These are phyloP conservation scores for Auriscalpium microsporum DNA, from an alignment of 768 basidiomycete species.

Conservation along the genomic window DNA sequence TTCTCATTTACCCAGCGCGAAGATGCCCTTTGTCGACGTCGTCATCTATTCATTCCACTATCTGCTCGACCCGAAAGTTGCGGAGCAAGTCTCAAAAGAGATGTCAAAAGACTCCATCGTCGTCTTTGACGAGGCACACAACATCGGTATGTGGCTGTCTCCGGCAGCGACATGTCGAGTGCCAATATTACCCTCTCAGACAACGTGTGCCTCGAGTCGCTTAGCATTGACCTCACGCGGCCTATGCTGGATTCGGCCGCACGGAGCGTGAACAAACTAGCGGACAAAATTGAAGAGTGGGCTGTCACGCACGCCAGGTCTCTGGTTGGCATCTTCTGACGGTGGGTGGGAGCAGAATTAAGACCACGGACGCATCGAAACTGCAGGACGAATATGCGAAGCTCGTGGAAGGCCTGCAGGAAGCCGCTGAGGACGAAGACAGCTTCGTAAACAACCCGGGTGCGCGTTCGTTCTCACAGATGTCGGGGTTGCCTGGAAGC, in stretches of 20 bases:
- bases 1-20: background rate
- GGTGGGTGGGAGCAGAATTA: slow-evolving; percentile 52
- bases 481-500: background rate
- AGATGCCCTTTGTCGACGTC: slow-evolving; percentile 95
- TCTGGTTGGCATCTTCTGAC: background rate
- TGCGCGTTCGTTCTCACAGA: slow-evolving; percentile 23
- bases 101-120: slow-evolving; percentile 97
- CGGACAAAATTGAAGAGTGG: slow-evolving; percentile 92
- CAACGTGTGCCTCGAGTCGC: slow-evolving; percentile 97
- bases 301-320: slow-evolving; percentile 20
- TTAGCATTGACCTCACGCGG: slow-evolving; percentile 93
- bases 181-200: slow-evolving; percentile 36
- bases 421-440: slow-evolving; percentile 67
- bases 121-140: slow-evolving; percentile 98
- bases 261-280: slow-evolving; percentile 76
- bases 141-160: slow-evolving; percentile 62
- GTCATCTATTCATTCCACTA: slow-evolving; percentile 99
- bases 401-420: slow-evolving; percentile 88
- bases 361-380: slow-evolving; percentile 86
- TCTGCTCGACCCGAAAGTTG: slow-evolving; percentile 95
- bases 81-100: slow-evolving; percentile 97
- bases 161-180: background rate
- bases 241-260: slow-evolving; percentile 96
- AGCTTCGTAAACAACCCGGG: slow-evolving; percentile 85
- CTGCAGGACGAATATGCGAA: slow-evolving; percentile 95